Evolutionary conservation across 805 yeast species (phyloP).

Genomic region (Candida stauntonica): DNA sequence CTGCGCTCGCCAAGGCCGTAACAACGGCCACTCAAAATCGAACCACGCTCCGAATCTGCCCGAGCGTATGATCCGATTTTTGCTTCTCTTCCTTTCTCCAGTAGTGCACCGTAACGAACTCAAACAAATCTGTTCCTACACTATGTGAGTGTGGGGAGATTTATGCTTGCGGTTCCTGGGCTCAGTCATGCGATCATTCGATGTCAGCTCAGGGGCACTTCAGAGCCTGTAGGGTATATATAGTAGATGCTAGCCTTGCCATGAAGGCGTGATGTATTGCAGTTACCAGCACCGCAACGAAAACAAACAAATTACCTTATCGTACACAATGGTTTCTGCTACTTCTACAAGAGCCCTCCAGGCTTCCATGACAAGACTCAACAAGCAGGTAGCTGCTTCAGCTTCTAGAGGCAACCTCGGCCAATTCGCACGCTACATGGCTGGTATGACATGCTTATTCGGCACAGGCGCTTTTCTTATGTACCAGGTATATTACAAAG

Average conservation of each 20-base stretch:
- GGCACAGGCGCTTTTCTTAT: conserved; percentile 17
- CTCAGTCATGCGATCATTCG: not conserved
- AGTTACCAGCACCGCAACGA: too few species aligned
- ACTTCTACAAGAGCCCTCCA: conserved; percentile 23
- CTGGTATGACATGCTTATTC: conserved; percentile 19
- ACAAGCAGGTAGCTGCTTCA: conserved; percentile 16
- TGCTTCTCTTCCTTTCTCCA: too few species aligned
- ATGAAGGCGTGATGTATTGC: too few species aligned
- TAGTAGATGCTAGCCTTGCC: not conserved
- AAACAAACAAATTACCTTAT: not conserved
- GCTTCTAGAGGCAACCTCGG: conserved; percentile 6
- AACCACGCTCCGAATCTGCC: too few species aligned
- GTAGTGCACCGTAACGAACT: too few species aligned
- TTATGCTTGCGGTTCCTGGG: too few species aligned
- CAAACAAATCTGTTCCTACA: not conserved
- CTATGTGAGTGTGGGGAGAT: not conserved
- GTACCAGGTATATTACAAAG: conserved; percentile 23
- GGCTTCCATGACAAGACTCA: conserved; percentile 20
- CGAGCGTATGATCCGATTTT: too few species aligned
- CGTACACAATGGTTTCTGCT: conserved; percentile 23
- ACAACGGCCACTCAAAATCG: not conserved
- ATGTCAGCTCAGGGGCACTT: not conserved
- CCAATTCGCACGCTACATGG: conserved; percentile 17
- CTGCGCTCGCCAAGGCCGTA: not conserved
- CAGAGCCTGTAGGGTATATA: not conserved